Evolutionary conservation across 768 basidiomycete genomes (phyloP).

Genomic region (Podaxis sp.): DNA sequence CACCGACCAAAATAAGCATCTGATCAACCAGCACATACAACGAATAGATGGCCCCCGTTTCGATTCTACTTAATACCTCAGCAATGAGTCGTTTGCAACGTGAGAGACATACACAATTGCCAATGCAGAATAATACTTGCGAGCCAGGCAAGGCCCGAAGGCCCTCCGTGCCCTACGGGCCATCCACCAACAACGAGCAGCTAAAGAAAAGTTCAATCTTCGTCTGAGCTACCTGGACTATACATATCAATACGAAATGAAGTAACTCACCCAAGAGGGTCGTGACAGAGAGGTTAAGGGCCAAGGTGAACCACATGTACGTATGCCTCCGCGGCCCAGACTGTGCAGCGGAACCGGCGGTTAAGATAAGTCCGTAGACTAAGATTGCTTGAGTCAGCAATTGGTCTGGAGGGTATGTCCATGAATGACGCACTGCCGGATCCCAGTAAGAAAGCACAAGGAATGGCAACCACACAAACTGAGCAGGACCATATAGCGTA

Average conservation of each 20-base stretch:
- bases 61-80: slow-evolving; percentile 25
- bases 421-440: slow-evolving; percentile 28
- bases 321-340: slow-evolving; percentile 23
- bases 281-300: slow-evolving; percentile 33
- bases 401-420: not conserved
- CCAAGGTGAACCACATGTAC: slow-evolving; percentile 30
- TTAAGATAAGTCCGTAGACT: slow-evolving; percentile 7
- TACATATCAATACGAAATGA: too few relatives aligned
- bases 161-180: slow-evolving; percentile 24
- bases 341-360: slow-evolving; percentile 18
- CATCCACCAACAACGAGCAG: slow-evolving; percentile 35
- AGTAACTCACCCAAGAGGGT: slow-evolving; percentile 29
- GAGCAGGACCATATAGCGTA: slow-evolving; percentile 36
- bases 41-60: slow-evolving; percentile 37
- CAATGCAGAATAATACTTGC: slow-evolving; percentile 31
- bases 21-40: slow-evolving; percentile 8
- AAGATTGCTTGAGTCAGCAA: not conserved
- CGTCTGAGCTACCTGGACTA: not conserved
- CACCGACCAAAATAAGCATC: not conserved
- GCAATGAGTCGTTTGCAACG: not conserved
- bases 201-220: slow-evolving; percentile 17
- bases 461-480: slow-evolving; percentile 25
- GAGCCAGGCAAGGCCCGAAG: slow-evolving; percentile 26
- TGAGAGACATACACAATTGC: slow-evolving; percentile 34
- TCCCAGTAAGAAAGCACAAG: slow-evolving; percentile 27